Evolutionary conservation across 805 yeast genomes (phyloP), one percentile per base, ranked within the genome.

Genomic region (Yamadazyma nakazawae): DNA sequence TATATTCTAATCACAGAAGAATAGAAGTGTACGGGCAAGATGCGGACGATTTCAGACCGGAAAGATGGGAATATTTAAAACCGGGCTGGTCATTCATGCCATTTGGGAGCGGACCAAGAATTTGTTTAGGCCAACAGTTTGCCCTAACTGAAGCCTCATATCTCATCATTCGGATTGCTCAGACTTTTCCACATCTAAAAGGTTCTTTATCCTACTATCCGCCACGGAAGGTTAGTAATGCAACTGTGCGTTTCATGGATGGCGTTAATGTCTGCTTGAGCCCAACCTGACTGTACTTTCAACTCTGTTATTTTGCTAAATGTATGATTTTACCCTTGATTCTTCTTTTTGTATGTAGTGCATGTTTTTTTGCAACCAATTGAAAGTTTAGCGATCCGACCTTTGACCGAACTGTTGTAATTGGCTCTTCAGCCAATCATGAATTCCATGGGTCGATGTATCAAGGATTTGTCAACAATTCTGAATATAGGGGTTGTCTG

Each of bases 51-150:
- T 77, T 74, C 60, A 59, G 67, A 24, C 82, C 82, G 4, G 77
- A 72, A 50, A 64, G 82, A 44, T 78, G 81, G 81, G 66, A 64
- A 40, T 54, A 52, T 25, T 67, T 67, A 47, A 56, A 55, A 45
- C 61, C 67, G 39, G 70, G 74, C 2, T 76, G 80, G 80, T 72
- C 74, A 13, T 76, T 70, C 57, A 59, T 76, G 38, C 81, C 81
- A 18, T 76, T 76, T 61, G 75, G 76, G 51, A 81, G 81, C 40
- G 82, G 82, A 4, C 81, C 81, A 14, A 62, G 82, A 50, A 75
- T 77, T 46, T 78, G 82, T 54, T 63, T 78, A 48, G 82, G 82
- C 36, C 81, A 77, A 63, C 81, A 77, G 58, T 76, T 75, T 60
- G 82, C 81, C 2, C 67, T 77, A 13, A 76, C 80, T 13, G 81